Percentiles rank a stretch among this genome's conserved stretches.
phyloP scores from a whole-genome alignment of 1,284 basidiomycete genomes.

The Veloboletus limbatus region DNA sequence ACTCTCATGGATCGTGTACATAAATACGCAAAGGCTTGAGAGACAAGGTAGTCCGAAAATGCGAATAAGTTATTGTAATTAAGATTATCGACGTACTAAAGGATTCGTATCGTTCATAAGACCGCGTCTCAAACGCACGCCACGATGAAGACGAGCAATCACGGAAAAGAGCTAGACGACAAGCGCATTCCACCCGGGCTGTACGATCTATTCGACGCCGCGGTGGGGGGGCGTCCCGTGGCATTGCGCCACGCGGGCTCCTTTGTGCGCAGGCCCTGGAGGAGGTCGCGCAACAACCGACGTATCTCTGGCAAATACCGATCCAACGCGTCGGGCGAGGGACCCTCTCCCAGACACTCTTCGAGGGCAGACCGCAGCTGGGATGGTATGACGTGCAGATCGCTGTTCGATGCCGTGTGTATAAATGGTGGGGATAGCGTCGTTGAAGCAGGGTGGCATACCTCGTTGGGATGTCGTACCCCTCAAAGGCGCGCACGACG shows the following conservation, averaged over 20 bases:
- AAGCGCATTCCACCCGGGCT: neutral
- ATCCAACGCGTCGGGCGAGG: slow-evolving; percentile 71
- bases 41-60: neutral
- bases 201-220: slow-evolving; percentile 3
- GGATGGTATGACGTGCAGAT: slow-evolving; percentile 77
- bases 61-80: slow-evolving; percentile 3
- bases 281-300: slow-evolving; percentile 74
- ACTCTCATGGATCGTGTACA: no score
- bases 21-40: slow-evolving; percentile 32
- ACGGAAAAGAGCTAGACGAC: slow-evolving; percentile 9
- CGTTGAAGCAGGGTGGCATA: no score
- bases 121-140: slow-evolving; percentile 15
- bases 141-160: no score
- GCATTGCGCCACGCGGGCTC: slow-evolving; percentile 65
- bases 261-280: slow-evolving; percentile 81
- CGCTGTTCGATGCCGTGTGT: slow-evolving; percentile 61
- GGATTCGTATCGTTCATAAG: no score
- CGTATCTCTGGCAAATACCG: slow-evolving; percentile 80
- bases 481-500: slow-evolving; percentile 77
- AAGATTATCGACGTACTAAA: neutral
- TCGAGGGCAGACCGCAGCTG: slow-evolving; percentile 85
- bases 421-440: no score
- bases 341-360: slow-evolving; percentile 80
- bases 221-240: slow-evolving; percentile 6
- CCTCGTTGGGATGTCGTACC: slow-evolving; percentile 80